Base-by-base conservation (phyloP, 371 early-diverging fungal species). In the Mucor irregularis region DNA sequence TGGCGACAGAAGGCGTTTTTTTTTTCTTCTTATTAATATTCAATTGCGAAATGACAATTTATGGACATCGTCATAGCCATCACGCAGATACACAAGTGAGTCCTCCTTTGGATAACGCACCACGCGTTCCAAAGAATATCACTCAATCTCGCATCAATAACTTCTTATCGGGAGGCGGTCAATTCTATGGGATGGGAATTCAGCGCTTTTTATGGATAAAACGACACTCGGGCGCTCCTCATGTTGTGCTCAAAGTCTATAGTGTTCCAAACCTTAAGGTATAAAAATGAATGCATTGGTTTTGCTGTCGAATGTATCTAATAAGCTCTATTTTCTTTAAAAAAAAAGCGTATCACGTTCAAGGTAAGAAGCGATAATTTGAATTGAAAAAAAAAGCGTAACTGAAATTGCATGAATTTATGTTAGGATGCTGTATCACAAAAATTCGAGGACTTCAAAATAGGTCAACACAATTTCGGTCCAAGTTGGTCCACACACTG, bases 401-500 rank as follows among this genome's bases (percentile, higher is more conserved):
- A 22, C 43, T 24, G 33, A 19, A 25, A 6, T 46, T 43, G 52
- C 53, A 53, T 63, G 30, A 55, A 53, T 31, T 29, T 26, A 40
- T 49, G n/a, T 49, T 39, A 76, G 76, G 74, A 74, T 19, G 78
- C 78, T 7, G 62, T 69, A 44, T 40, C 63, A 53, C 72, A 70
- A 62, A 60, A 50, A 22, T 78, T 74, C 63, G 44, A 66, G 51
- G 48, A 57, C 11, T 62, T 74, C 25, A 53, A 38, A 22, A 24
- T 66, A 14, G 61, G 60, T n/a, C 61, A 66, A 14, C 59, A 55
- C 31, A 54, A 45, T 2, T 78, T 74, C 61, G 78, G 75, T 1
- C 78, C 78, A 2, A 78, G 75, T 29, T 86, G 91, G 93, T 86
- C 92, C 9, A 93, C 96, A 0, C 92, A 92, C 58, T 95, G 97